Conservation (phyloP, 805 yeast species). For the Saturnispora ahearnii region DNA sequence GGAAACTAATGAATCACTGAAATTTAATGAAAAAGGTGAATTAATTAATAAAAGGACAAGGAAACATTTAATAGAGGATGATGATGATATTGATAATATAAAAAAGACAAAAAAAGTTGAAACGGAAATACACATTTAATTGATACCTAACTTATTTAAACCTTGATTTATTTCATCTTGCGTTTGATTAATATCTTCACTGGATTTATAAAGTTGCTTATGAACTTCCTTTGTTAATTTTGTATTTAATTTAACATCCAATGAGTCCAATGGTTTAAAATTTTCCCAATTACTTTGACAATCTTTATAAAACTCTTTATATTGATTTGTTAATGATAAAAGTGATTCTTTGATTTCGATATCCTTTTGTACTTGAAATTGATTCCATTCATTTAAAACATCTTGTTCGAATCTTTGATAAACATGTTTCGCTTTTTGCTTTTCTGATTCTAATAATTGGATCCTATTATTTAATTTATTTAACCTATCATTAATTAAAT, state of each 20-base stretch:
- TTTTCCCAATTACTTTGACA: slow-evolving; percentile 57
- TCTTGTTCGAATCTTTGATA: slow-evolving; percentile 39
- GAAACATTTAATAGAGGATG: background rate
- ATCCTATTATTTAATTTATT: slow-evolving; percentile 34
- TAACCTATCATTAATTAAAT: slow-evolving; percentile 35
- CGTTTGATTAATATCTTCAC: slow-evolving; percentile 21
- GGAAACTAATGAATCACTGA: slow-evolving; percentile 19
- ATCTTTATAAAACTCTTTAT: slow-evolving; percentile 62
- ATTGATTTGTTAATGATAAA: slow-evolving; percentile 63
- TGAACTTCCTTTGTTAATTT: slow-evolving; percentile 14
- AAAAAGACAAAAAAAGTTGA: background rate
- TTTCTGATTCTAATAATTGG: slow-evolving; percentile 37
- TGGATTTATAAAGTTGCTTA: slow-evolving; percentile 12
- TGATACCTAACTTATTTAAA: slow-evolving; percentile 8
- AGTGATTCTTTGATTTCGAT: slow-evolving; percentile 67
- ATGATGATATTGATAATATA: background rate
- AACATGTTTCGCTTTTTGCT: slow-evolving; percentile 33
- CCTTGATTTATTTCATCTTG: slow-evolving; percentile 19
- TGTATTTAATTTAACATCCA: slow-evolving; percentile 1
- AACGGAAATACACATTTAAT: background rate
- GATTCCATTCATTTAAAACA: slow-evolving; percentile 42
- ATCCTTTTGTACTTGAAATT: slow-evolving; percentile 75
- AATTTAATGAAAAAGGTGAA: slow-evolving; percentile 15
- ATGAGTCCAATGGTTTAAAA: slow-evolving; percentile 26
- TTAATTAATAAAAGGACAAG: slow-evolving; percentile 2